A percentile compares a stretch with the other conserved stretches of the same genome.
phyloP scores from a whole-genome alignment of 2,329 filamentous ascomycete genomes.

The Massarina eburnea region DNA sequence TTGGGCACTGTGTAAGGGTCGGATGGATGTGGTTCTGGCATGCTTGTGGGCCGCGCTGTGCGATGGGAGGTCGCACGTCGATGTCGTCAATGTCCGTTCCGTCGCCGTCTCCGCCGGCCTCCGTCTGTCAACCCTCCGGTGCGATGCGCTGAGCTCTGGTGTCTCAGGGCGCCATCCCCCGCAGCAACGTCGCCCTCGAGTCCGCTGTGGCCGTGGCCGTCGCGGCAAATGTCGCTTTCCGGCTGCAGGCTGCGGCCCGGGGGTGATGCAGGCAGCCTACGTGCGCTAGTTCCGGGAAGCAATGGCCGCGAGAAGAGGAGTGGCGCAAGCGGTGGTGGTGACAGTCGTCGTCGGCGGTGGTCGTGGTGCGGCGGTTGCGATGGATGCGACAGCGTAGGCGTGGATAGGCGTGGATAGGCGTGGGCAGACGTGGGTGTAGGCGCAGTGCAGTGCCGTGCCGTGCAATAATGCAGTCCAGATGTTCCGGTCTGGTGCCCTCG shows the following conservation, averaged over 20 bases:
- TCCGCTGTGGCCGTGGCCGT: too few relatives aligned
- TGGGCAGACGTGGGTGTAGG: too few relatives aligned
- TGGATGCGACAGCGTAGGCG: too few relatives aligned
- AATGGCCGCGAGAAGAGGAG: not conserved
- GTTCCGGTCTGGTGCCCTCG: too few relatives aligned
- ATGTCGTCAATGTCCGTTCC: not conserved
- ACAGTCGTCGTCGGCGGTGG: too few relatives aligned
- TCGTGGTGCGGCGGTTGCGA: too few relatives aligned
- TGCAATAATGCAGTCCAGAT: too few relatives aligned
- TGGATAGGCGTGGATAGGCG: too few relatives aligned
- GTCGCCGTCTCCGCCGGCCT: too few relatives aligned
- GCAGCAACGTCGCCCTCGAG: too few relatives aligned
- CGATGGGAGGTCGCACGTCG: not conserved
- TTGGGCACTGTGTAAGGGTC: slow-evolving; percentile 35
- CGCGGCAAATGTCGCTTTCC: slow-evolving; percentile 1
- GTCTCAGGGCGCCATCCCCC: slow-evolving; percentile 23
- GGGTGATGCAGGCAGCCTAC: not conserved
- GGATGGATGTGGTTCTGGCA: slow-evolving; percentile 22
- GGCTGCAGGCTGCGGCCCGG: not conserved
- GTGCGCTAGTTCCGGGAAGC: not conserved
- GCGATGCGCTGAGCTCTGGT: slow-evolving; percentile 1
- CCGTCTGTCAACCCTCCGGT: slow-evolving; percentile 1
- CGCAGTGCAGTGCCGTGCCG: too few relatives aligned
- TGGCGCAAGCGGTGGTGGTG: not conserved
- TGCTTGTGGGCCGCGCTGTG: slow-evolving; percentile 13